Evolutionary conservation across 1,139 yeast species (phyloP), one percentile per base, ranked within the genome.

Genomic region (Hyphopichia burtonii): DNA sequence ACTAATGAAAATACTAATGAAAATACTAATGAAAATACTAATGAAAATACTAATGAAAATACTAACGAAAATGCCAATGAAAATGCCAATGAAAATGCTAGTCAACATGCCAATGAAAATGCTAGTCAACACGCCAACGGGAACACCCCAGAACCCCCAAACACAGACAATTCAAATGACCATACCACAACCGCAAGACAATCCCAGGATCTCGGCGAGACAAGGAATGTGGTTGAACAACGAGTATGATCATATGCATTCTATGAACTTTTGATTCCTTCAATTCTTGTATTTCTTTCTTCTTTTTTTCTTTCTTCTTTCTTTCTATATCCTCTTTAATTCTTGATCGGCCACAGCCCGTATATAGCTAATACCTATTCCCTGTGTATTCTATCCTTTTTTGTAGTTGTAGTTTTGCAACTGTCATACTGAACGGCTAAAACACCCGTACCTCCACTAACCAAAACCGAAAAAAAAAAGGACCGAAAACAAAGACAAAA

Each of bases 161-260:
- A 18, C 11, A 34, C 25, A 28, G 19, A 20, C 23, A 16, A 31
- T 23, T 17, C 38, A 7, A 16, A 2, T 37, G 17, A 33, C 9
- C 6, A 4, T 20, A 14, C 27, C 30, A 23, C 15, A n/a, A 10
- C 12, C 7, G 6, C n/a, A 4, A 35, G 31, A 23, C 19, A 22
- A 7, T 16, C 31, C 8, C 14, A 23, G n/a, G 31, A 25, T 11
- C 12, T 23, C 8, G 16, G 8, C 6, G 44, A 42, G 10, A 34
- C 37, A 45, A 52, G 66, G 43, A 59, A 56, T 37, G 47, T 55
- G 27, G 65, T 58, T 23, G 65, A 62, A 22, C 63, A 60, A 42
- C 57, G 67, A 43, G 68, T 63, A 14, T 40, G 18, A 15, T 25
- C 15, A 25, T 17, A 27, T 17, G 15, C 22, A 18, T 4, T 32